Percentiles rank a stretch among this genome's conserved stretches.
Evolutionary conservation across 192 early-diverging fungal genomes (phyloP).

Genomic region (Coemansia sp.): DNA sequence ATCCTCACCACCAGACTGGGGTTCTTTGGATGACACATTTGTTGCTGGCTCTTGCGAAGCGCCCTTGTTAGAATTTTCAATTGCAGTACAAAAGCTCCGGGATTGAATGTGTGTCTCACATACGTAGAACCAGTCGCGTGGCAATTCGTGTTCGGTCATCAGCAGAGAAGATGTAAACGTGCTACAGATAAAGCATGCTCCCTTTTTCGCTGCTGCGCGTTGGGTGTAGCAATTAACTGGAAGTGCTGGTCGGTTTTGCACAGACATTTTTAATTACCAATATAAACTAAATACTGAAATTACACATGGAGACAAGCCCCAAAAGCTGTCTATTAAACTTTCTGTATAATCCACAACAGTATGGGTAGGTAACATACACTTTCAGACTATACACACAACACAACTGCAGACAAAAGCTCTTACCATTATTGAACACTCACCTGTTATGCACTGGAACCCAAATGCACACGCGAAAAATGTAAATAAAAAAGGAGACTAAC

Average conservation of each 20-base stretch:
- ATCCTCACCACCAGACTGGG: not conserved
- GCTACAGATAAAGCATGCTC: constrained; percentile 31
- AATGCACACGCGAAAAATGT: not conserved
- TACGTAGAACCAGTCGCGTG: constrained; percentile 41
- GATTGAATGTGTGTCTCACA: constrained; percentile 13
- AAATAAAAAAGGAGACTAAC: not conserved
- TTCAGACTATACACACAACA: too few relatives aligned
- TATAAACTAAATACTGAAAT: not conserved
- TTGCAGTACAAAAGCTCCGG: constrained; percentile 11
- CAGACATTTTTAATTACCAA: constrained; percentile 11
- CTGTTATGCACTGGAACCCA: not conserved
- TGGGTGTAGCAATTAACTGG: constrained; percentile 29
- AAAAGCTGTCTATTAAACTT: too few relatives aligned
- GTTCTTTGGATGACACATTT: not conserved
- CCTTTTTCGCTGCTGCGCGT: constrained; percentile 25
- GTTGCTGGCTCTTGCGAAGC: not conserved
- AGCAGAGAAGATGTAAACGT: constrained; percentile 15
- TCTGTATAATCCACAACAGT: too few relatives aligned
- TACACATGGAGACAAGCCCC: not conserved
- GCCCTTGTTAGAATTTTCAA: not conserved
- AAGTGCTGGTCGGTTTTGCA: constrained; percentile 7
- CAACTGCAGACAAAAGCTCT: not conserved
- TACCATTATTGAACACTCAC: not conserved
- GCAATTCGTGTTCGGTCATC: constrained; percentile 14
- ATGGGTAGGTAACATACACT: too few relatives aligned